These are phyloP conservation scores for Tolypocladium tundrense DNA, from an alignment of 2,329 filamentous ascomycete species.

Conservation along the genomic window DNA sequence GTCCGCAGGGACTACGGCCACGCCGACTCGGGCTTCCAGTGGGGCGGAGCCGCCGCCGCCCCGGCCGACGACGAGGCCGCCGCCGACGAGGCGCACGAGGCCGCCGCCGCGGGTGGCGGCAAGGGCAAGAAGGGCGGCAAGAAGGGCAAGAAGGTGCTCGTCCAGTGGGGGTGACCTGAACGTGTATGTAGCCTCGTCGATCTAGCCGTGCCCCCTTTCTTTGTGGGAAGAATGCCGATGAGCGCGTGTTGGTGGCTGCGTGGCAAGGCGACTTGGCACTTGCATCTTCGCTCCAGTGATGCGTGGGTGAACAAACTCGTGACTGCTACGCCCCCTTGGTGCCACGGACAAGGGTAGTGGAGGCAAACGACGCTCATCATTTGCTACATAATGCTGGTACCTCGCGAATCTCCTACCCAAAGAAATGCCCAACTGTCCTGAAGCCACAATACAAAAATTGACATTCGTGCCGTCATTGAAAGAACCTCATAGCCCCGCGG, in stretches of 20 bases:
- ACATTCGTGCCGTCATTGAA: too few relatives aligned
- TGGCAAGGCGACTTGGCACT: not conserved
- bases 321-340: not conserved
- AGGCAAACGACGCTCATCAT: not conserved
- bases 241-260: not conserved
- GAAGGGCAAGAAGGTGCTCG: conserved; percentile 52
- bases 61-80: conserved; percentile 12
- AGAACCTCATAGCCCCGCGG: conserved; percentile 22
- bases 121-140: conserved; percentile 47
- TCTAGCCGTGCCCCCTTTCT: not conserved
- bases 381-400: not conserved
- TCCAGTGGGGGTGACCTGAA: conserved; percentile 44
- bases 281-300: not conserved
- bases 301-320: not conserved
- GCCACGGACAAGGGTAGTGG: not conserved
- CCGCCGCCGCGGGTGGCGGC: conserved; percentile 14
- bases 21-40: conserved; percentile 42
- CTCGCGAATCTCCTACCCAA: not conserved
- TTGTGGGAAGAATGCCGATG: not conserved
- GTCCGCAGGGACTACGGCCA: conserved; percentile 44
- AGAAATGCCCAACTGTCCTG: not conserved
- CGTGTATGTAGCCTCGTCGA: not conserved
- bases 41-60: conserved; percentile 27
- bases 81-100: conserved; percentile 15
- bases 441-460: not conserved